Percentiles rank a stretch among this genome's conserved stretches.
Evolutionary conservation across 352 stramenopile species (phyloP).

Genomic region (Phytophthora idaei): DNA sequence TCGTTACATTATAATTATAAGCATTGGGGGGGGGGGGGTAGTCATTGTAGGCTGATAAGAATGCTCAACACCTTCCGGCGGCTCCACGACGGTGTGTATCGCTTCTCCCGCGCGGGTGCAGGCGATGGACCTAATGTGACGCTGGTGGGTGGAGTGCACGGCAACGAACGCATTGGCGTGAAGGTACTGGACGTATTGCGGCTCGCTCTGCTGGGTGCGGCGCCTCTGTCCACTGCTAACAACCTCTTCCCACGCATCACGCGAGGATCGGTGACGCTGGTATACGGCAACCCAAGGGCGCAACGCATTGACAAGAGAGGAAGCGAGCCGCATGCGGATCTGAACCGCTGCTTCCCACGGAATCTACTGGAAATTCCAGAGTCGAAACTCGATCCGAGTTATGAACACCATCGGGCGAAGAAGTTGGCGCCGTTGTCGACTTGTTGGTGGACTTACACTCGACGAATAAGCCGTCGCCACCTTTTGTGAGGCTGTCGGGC

Average conservation of each 20-base stretch:
- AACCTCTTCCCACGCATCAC: constrained; percentile 38
- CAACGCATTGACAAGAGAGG: constrained; percentile 59
- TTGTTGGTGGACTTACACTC: constrained; percentile 79
- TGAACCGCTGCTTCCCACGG: constrained; percentile 73
- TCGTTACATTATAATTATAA: not conserved
- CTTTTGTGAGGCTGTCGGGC: constrained; percentile 70
- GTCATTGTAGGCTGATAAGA: not conserved
- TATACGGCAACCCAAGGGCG: constrained; percentile 68
- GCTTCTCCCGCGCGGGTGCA: constrained; percentile 36
- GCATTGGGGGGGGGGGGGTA: too few relatives aligned
- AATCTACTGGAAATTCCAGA: constrained; percentile 34
- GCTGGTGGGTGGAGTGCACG: constrained; percentile 70
- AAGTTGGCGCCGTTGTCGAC: constrained; percentile 64
- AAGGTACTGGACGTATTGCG: constrained; percentile 65
- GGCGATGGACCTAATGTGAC: constrained; percentile 50
- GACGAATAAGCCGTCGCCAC: constrained; percentile 76
- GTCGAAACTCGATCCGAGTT: constrained; percentile 15
- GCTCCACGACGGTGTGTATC: constrained; percentile 51
- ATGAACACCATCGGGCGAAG: constrained; percentile 60
- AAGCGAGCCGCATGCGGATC: constrained; percentile 52
- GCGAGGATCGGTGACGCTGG: constrained; percentile 52
- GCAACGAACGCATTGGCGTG: constrained; percentile 78
- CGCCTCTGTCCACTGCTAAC: constrained; percentile 19
- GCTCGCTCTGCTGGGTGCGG: constrained; percentile 42
- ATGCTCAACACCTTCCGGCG: constrained; percentile 41